phyloP scores from a whole-genome alignment of 371 early-diverging fungal genomes.

The Funneliformis caledonium region DNA sequence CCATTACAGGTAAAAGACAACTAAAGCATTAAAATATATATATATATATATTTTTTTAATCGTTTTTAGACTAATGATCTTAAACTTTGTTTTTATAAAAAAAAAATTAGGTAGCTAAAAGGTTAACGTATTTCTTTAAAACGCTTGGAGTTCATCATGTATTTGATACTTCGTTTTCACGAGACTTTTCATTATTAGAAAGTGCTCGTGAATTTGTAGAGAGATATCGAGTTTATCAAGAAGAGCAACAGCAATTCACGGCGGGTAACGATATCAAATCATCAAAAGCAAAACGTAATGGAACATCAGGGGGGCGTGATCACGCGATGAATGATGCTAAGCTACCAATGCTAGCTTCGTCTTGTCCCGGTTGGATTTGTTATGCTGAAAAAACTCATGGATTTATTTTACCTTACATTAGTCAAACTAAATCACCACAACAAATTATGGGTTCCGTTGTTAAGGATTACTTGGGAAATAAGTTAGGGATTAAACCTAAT shows the following conservation, averaged over 20 bases:
- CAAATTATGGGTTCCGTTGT: constrained; percentile 89
- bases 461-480: constrained; percentile 77
- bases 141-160: constrained; percentile 83
- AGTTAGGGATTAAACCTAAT: constrained; percentile 67
- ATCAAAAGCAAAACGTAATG: background rate
- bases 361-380: constrained; percentile 86
- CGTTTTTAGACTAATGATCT: background rate
- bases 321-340: constrained; percentile 39
- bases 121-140: constrained; percentile 69
- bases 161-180: constrained; percentile 85
- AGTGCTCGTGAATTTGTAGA: constrained; percentile 89
- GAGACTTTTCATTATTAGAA: constrained; percentile 84
- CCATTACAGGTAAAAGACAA: constrained; percentile 55
- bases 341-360: constrained; percentile 54
- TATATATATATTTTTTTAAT: background rate
- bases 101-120: constrained; percentile 48
- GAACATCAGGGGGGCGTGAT: background rate
- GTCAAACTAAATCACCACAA: constrained; percentile 90
- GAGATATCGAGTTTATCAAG: constrained; percentile 52
- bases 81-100: background rate
- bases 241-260: constrained; percentile 31
- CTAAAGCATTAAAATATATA: too few relatives aligned
- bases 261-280: background rate
- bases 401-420: constrained; percentile 80
- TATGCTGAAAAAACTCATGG: constrained; percentile 98